These are phyloP conservation scores for Solanum chmielewskii DNA, from an alignment of 257 asterid genomes.

Conservation along the genomic window DNA sequence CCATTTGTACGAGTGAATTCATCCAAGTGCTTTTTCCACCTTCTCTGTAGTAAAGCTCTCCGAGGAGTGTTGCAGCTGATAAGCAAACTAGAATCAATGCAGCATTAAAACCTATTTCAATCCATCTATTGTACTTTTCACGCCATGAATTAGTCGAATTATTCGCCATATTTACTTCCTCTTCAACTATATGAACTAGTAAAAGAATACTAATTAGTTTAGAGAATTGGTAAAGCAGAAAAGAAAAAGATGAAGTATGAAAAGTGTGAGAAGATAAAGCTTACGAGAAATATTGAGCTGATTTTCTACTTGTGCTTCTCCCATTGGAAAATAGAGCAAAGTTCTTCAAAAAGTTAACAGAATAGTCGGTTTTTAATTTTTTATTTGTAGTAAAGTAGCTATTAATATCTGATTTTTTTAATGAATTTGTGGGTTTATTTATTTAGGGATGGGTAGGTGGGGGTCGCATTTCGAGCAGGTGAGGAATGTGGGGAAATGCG, in stretches of 20 bases:
- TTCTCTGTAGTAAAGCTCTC: slow-evolving; percentile 23
- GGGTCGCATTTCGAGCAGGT: neutral
- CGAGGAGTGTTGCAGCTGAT: slow-evolving; percentile 22
- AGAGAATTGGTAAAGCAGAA: neutral
- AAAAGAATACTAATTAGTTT: neutral
- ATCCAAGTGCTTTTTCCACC: slow-evolving; percentile 29
- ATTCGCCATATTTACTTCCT: neutral
- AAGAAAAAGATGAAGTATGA: no score
- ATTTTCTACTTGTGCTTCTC: neutral
- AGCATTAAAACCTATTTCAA: slow-evolving; percentile 9
- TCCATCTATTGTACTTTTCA: slow-evolving; percentile 6
- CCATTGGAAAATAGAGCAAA: neutral
- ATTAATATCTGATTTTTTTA: neutral
- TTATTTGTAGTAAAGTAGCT: neutral
- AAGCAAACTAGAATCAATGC: slow-evolving; percentile 19
- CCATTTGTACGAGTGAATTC: slow-evolving; percentile 18
- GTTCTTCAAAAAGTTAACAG: neutral
- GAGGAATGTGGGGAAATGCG: neutral
- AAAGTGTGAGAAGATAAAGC: neutral
- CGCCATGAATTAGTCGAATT: neutral
- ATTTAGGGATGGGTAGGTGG: neutral
- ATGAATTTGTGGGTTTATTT: neutral
- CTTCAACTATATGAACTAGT: neutral
- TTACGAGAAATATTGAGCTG: neutral
- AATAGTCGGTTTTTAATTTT: neutral